phyloP scores from a whole-genome alignment of 305 asterid species.

The Solanum hybrid region DNA sequence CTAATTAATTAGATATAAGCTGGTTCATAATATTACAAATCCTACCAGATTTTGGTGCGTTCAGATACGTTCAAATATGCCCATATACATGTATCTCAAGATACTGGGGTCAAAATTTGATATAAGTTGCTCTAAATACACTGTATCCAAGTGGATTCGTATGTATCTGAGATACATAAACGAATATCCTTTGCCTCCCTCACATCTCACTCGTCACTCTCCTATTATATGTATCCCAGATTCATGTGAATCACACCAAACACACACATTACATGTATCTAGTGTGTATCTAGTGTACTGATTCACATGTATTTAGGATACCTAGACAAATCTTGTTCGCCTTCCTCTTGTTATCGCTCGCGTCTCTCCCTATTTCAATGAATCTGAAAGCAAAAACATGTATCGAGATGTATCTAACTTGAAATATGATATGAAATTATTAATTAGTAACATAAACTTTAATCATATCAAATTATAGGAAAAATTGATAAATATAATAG shows the following conservation, averaged over 20 bases:
- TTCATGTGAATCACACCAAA: not conserved
- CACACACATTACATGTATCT: not conserved
- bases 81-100: not conserved
- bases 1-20: too few species aligned
- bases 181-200: rapidly evolving
- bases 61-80: too few species aligned
- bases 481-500: too few species aligned
- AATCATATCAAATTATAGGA: not conserved
- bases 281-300: not conserved
- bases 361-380: not conserved
- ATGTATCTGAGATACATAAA: too few species aligned
- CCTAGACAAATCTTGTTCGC: not conserved
- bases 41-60: not conserved
- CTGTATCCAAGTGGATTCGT: not conserved
- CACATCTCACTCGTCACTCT: not conserved
- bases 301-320: too few species aligned
- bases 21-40: not conserved
- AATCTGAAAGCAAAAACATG: too few species aligned
- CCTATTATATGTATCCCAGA: too few species aligned
- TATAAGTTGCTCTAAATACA: not conserved
- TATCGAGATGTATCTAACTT: not conserved
- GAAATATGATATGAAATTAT: not conserved
- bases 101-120: not conserved
- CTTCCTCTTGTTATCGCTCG: not conserved
- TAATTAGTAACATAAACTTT: too few species aligned